A percentile compares a stretch with the other conserved stretches of the same genome.
Conservation (phyloP, 1,139 yeast species). For the Candida glucosophila region DNA sequence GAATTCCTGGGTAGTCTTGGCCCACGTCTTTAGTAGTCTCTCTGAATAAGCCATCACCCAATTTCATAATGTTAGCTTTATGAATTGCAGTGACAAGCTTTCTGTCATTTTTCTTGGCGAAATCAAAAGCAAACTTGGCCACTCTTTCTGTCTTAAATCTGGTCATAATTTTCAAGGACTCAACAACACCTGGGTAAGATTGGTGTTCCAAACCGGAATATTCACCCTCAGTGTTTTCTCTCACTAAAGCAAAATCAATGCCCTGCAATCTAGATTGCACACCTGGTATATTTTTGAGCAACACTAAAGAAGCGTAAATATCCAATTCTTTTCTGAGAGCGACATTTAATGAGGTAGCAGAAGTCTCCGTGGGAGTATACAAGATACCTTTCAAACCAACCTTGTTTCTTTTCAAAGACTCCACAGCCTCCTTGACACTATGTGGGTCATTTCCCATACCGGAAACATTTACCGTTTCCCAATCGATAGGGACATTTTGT, state of each 20-base stretch:
- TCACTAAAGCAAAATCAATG: constrained; percentile 87
- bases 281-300: constrained; percentile 92
- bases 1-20: constrained; percentile 78
- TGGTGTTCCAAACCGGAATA: constrained; percentile 98
- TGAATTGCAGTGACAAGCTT: constrained; percentile 92
- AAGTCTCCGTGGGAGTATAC: constrained; percentile 71
- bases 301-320: constrained; percentile 87
- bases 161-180: constrained; percentile 91
- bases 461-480: constrained; percentile 86
- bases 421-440: constrained; percentile 76
- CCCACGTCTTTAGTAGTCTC: constrained; percentile 89
- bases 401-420: constrained; percentile 90
- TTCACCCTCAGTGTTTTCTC: constrained; percentile 98
- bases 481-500: constrained; percentile 83
- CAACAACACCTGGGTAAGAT: constrained; percentile 96
- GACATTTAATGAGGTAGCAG: constrained; percentile 71
- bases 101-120: constrained; percentile 87
- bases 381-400: constrained; percentile 95
- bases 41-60: constrained; percentile 97
- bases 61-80: constrained; percentile 98
- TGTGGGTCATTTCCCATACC: constrained; percentile 61
- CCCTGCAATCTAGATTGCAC: constrained; percentile 82
- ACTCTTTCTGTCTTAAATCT: constrained; percentile 93
- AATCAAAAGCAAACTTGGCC: constrained; percentile 95
- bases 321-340: constrained; percentile 95